Conservation (phyloP, 2,329 filamentous ascomycete species). For the Hymenoscyphus infarciens region DNA sequence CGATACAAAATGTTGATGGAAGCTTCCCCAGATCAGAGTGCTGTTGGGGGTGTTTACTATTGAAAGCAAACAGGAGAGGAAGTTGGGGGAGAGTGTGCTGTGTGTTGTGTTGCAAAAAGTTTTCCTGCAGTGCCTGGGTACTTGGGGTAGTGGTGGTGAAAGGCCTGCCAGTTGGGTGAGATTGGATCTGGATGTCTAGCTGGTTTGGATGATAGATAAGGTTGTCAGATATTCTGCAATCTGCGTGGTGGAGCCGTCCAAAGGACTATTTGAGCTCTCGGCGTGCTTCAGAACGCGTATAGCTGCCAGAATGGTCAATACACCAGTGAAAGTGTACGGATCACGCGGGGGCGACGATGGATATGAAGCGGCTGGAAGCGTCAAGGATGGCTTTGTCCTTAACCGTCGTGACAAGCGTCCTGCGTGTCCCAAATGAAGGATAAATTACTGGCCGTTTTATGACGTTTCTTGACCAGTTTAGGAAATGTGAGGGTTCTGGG, state of each 20-base stretch:
- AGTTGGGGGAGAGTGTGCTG: not conserved
- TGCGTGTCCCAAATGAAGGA: constrained; percentile 33
- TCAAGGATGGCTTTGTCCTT: constrained; percentile 28
- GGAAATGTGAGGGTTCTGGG: constrained; percentile 23
- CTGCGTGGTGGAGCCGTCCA: constrained; percentile 26
- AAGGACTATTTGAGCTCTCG: constrained; percentile 24
- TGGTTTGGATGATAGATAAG: constrained; percentile 27
- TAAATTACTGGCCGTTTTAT: constrained; percentile 33
- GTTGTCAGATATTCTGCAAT: constrained; percentile 27
- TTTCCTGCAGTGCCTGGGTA: constrained; percentile 24
- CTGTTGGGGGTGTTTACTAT: constrained; percentile 15
- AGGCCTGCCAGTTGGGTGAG: constrained; percentile 1
- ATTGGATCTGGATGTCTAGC: constrained; percentile 1
- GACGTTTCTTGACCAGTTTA: constrained; percentile 32
- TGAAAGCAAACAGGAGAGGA: not conserved
- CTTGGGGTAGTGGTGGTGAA: constrained; percentile 18
- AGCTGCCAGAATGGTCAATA: constrained; percentile 25
- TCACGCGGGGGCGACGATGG: constrained; percentile 26
- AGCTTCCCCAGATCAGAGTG: constrained; percentile 24
- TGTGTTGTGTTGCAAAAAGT: constrained; percentile 18
- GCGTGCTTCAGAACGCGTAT: constrained; percentile 34
- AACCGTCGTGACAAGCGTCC: constrained; percentile 29
- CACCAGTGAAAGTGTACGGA: constrained; percentile 24
- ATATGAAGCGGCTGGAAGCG: constrained; percentile 23
- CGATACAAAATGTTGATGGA: constrained; percentile 31